phyloP scores from a whole-genome alignment of 768 basidiomycete genomes.

The Terana coerulea region DNA sequence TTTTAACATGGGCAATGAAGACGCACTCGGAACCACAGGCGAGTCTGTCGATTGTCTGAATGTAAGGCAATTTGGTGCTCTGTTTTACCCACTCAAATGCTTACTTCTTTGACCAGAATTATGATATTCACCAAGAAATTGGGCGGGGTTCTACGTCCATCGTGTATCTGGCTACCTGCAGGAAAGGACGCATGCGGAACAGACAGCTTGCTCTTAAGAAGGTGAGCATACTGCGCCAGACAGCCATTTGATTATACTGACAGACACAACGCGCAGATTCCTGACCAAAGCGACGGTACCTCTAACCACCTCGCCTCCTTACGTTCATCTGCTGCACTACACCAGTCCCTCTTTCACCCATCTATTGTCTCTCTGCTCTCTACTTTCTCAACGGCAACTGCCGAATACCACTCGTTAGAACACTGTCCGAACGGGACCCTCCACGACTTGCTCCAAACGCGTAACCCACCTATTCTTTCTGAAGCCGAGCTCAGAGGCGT shows the following conservation, averaged over 20 bases:
- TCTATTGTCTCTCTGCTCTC: conserved; percentile 45
- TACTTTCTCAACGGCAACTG: conserved; percentile 30
- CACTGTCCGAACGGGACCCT: conserved; percentile 41
- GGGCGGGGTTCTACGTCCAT: conserved; percentile 22
- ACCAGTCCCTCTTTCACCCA: conserved; percentile 46
- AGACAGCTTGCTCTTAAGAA: conserved; percentile 42
- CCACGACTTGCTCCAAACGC: conserved; percentile 25
- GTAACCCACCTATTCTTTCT: conserved; percentile 19
- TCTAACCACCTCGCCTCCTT: neutral
- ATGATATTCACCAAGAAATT: conserved; percentile 35
- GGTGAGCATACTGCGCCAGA: conserved; percentile 21
- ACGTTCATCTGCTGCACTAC: conserved; percentile 21
- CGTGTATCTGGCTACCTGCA: conserved; percentile 41
- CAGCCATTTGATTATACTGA: neutral
- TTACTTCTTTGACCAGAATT: no score
- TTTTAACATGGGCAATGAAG: no score
- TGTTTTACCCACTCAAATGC: no score
- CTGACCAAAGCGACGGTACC: neutral
- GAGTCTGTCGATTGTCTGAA: no score
- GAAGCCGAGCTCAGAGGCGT: conserved; percentile 38
- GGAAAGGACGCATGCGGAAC: conserved; percentile 39
- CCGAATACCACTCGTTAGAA: conserved; percentile 40
- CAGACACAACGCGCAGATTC: neutral
- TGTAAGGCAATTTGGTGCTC: no score
- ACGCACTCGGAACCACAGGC: no score